Base-by-base conservation (phyloP, 1,139 yeast genomes). In the Geotrichum aggregatum region DNA sequence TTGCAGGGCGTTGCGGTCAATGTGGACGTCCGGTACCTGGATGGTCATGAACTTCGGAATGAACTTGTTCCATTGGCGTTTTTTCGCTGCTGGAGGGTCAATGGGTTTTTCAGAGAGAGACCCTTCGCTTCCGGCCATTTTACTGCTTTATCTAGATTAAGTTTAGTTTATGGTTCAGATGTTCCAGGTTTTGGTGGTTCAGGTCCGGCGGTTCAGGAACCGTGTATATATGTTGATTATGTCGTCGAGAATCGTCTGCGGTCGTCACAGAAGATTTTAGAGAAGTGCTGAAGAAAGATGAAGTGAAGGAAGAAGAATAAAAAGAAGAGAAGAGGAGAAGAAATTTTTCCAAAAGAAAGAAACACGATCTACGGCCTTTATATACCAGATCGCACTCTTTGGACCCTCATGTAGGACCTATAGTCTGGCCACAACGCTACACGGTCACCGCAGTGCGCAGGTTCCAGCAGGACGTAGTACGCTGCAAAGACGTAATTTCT, bases 1-100 rank as follows among this genome's bases (percentile, higher is more conserved):
- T 36, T 41, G 24, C 49, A 46, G 50, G 8, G 49, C 52, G 24
- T 18, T 42, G 40, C 44, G 50, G 21, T 50, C 59, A 16, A 52
- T 47, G 13, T 50, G 42, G 31, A 50, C 33, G 21, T 50, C 45
- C n/a, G 41, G 41, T 13, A 38, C 14, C 14, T 26, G 41, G 19
- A 50, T 50, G 16, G 52, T 50, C 43, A 50, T 45, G 42, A 50
- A 40, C 31, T 45, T 45, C 13, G 52, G 52, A 10, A 50, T 26
- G 13, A 44, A 44, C n/a, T 16, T 4, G 30, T 21, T n/a, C 26
- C 39, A 30, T 11, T 30, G 18, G 3, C 39, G 39, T 31, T 30
- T 33, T 26, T 19, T 14, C 3, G 22, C 21, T 19, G 11, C 21
- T 8, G 10, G 26, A 8, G 33, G 40, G 3, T 34, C 47, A 35